Percentiles rank a stretch among this genome's conserved stretches.
Evolutionary conservation across 129 eudicot species (phyloP).

Genomic region (Pulicaria dysenterica): DNA sequence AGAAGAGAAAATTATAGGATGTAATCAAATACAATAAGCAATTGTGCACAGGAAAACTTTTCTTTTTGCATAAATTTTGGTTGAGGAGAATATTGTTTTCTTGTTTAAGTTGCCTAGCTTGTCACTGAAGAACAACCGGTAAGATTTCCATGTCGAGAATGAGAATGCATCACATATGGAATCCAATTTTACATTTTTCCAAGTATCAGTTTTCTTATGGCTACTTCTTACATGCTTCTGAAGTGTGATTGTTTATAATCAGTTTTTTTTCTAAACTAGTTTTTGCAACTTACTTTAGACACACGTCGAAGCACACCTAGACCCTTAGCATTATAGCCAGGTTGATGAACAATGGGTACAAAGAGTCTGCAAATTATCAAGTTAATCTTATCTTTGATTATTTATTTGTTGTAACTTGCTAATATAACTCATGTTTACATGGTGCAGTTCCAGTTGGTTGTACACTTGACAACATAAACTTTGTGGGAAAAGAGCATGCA

Average conservation of each 20-base stretch:
- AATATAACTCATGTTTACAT: conserved; percentile 1
- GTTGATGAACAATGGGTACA: too few species aligned
- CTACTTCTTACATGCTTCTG: too few species aligned
- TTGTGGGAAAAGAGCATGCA: conserved; percentile 38
- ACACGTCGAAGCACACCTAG: background rate
- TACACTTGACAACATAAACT: conserved; percentile 43
- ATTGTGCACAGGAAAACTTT: too few species aligned
- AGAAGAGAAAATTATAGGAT: too few species aligned
- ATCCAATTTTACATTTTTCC: background rate
- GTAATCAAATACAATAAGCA: too few species aligned
- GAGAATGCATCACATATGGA: background rate
- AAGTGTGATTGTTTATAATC: background rate
- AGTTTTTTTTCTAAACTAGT: background rate
- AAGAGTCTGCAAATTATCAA: too few species aligned
- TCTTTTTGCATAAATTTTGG: too few species aligned
- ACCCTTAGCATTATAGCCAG: background rate
- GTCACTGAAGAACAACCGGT: background rate
- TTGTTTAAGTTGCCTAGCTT: background rate
- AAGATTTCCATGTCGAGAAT: background rate
- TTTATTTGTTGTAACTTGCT: background rate
- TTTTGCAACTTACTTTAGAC: background rate
- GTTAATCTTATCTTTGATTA: background rate
- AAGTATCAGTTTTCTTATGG: background rate
- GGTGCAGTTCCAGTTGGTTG: conserved; percentile 51
- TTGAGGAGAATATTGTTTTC: background rate